These are phyloP conservation scores for Vigna mungo DNA, from an alignment of 306 rosid genomes.

Conservation along the genomic window DNA sequence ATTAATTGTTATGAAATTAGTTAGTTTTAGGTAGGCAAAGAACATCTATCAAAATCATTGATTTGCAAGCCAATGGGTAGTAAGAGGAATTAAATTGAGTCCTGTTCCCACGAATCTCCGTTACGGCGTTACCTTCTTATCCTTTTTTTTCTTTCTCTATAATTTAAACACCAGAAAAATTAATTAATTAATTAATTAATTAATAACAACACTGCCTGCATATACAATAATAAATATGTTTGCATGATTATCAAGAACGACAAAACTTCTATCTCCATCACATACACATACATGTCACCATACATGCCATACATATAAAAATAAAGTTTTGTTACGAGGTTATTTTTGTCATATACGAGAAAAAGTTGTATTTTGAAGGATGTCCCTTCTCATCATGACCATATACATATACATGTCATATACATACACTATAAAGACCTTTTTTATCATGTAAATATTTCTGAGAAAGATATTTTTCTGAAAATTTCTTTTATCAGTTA, in stretches of 20 bases:
- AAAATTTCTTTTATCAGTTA: too few species aligned
- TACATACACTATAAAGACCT: too few species aligned
- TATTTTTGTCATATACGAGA: too few species aligned
- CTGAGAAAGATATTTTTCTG: too few species aligned
- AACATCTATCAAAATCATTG: neutral
- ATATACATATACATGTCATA: too few species aligned
- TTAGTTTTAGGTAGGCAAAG: neutral
- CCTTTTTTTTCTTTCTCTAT: neutral
- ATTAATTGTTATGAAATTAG: too few species aligned
- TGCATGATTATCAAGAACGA: neutral
- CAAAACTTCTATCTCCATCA: neutral
- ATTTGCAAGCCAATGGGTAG: slow-evolving; percentile 5
- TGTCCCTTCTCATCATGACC: too few species aligned
- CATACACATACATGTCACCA: neutral
- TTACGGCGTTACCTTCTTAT: slow-evolving; percentile 11
- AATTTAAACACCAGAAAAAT: neutral
- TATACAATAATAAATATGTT: too few species aligned
- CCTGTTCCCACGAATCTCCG: too few species aligned
- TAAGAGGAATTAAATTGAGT: slow-evolving; percentile 1
- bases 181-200: too few species aligned
- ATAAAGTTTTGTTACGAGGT: neutral
- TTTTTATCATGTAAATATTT: too few species aligned
- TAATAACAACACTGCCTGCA: neutral
- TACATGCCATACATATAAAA: neutral
- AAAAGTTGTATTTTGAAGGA: too few species aligned